Base-by-base conservation (phyloP, 2,329 filamentous ascomycete genomes). In the Aspergillus sp. region DNA sequence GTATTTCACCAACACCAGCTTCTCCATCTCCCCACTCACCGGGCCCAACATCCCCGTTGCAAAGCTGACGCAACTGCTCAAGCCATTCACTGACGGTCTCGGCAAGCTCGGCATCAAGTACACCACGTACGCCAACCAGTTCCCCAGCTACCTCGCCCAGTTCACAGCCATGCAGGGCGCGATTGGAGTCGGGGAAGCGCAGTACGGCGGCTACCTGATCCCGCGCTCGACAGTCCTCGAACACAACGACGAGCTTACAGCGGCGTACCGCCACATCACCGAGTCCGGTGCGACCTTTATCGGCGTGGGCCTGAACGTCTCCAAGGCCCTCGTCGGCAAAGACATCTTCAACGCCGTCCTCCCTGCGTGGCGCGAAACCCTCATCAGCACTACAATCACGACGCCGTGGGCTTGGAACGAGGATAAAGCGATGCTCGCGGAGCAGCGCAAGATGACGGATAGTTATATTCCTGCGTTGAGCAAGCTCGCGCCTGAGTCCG, bases 1-100 rank as follows among this genome's bases (percentile, higher is more conserved):
- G 69, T 77, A 75, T 60, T 78, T 82, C 60, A 73, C 84, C 7
- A 81, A 78, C 61, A 79, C 80, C 2, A 84, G 82, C 63, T 77
- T 78, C 31, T 66, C 67, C 19, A 68, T 85, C 24, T 70, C 72
- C 0, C 77, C 79, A 3, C 62, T 83, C 31, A 84, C 79, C 0
- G 79, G 75, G 0, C 83, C 79, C 41, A 75, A 77, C 63, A 78
- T 81, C 58, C 77, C 74, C 3, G 68, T 75, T 2, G 67, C 62
- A 5, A 62, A 83, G 44, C 73, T 83, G 15, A 64, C 75, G 40
- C 61, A 64, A 2, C 75, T 82, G 17, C 68, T 86, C 15, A 62
- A 70, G 4, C 79, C 81, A 2, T 79, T 82, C 56, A 68, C 71
- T 6, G 62, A 69, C 17, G 72, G 69, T 4, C 75, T 85, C 6